phyloP scores from a whole-genome alignment of 2,329 filamentous ascomycete species.

The Beauveria asiatica region DNA sequence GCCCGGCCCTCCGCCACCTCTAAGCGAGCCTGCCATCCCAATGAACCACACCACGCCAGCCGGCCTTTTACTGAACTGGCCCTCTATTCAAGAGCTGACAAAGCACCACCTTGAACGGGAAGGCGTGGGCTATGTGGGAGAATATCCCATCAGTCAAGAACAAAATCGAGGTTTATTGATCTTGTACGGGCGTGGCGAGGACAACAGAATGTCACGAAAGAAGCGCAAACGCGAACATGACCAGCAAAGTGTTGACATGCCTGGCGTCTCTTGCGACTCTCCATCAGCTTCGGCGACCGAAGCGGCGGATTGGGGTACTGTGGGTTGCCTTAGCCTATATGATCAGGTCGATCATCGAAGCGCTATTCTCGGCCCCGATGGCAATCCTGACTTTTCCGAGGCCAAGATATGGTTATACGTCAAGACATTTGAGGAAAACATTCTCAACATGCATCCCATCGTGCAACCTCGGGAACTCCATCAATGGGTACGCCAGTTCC shows the following conservation, averaged over 20 bases:
- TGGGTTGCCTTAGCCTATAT: constrained; percentile 41
- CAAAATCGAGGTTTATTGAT: constrained; percentile 64
- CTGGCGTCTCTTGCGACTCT: constrained; percentile 42
- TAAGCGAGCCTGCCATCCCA: constrained; percentile 62
- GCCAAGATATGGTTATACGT: constrained; percentile 45
- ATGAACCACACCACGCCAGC: constrained; percentile 87
- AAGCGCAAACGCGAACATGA: constrained; percentile 31
- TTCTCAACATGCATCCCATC: constrained; percentile 58
- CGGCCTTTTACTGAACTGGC: constrained; percentile 69
- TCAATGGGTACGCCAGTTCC: constrained; percentile 43
- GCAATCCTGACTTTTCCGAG: constrained; percentile 46
- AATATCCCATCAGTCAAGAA: constrained; percentile 72
- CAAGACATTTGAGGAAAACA: constrained; percentile 49
- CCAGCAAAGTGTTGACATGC: constrained; percentile 31
- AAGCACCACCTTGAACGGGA: constrained; percentile 37
- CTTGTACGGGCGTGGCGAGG: constrained; percentile 72
- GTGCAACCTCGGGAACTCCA: constrained; percentile 45
- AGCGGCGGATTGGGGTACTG: constrained; percentile 50
- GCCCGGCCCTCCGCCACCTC: constrained; percentile 42
- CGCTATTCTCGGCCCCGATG: constrained; percentile 31
- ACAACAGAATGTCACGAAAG: constrained; percentile 48
- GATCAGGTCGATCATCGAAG: constrained; percentile 31
- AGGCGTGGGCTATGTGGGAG: constrained; percentile 48
- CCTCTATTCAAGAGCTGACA: constrained; percentile 58
- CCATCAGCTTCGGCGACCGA: constrained; percentile 46